A percentile compares a stretch with the other conserved stretches of the same genome.
Conservation (phyloP, 345 rosid genomes). For the Syzygium grande region DNA sequence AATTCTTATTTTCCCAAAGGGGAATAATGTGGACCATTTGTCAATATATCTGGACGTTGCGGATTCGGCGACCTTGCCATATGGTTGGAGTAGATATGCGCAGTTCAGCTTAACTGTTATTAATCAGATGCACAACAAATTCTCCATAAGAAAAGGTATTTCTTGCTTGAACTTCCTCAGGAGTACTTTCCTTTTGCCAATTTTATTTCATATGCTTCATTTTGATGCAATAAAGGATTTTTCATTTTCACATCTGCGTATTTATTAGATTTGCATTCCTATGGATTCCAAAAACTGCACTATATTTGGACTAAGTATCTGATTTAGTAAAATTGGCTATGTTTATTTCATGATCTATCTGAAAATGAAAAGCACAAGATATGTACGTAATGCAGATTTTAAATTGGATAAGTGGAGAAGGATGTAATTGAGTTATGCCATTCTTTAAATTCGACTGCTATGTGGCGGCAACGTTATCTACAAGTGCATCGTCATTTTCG, state of each 20-base stretch:
- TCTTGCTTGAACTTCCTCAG: background rate
- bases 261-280: background rate
- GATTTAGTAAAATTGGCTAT: background rate
- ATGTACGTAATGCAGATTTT: background rate
- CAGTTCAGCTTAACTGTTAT: constrained; percentile 51
- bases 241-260: background rate
- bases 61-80: constrained; percentile 33
- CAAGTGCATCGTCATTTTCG: background rate
- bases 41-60: constrained; percentile 60
- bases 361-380: background rate
- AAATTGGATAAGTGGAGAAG: background rate
- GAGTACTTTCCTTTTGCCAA: background rate
- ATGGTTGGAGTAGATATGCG: constrained; percentile 58
- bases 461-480: background rate
- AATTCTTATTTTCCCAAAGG: constrained; percentile 45
- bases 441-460: background rate
- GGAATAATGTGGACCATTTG: constrained; percentile 56
- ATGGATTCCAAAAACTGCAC: background rate
- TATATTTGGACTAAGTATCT: background rate
- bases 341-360: background rate
- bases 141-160: constrained; percentile 43
- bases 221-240: background rate
- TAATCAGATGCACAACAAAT: constrained; percentile 41
- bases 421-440: background rate
- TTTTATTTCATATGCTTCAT: background rate